Percentiles rank a stretch among this genome's conserved stretches.
Evolutionary conservation across 306 rosid genomes (phyloP).

Genomic region (Cicer bijugum): DNA sequence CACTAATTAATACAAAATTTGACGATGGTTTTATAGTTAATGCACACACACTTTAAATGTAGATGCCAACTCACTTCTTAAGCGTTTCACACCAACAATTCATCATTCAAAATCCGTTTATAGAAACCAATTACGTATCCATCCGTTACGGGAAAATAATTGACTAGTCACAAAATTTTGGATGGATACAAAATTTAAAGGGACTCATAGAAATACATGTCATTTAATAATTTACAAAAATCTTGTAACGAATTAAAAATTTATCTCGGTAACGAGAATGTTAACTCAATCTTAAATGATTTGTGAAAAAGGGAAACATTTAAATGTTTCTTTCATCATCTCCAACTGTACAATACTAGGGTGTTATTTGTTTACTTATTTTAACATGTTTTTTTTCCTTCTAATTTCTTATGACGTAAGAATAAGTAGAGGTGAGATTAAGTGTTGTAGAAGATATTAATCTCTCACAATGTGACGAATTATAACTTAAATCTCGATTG

Average conservation of each 20-base stretch:
- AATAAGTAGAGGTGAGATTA: too few relatives aligned
- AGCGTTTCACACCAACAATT: neutral
- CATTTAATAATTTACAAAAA: too few relatives aligned
- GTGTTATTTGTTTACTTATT: too few relatives aligned
- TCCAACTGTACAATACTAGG: neutral
- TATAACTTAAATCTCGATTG: too few relatives aligned
- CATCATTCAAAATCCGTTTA: neutral
- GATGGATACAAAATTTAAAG: too few relatives aligned
- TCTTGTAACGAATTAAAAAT: too few relatives aligned
- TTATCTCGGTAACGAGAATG: neutral
- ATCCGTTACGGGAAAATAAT: neutral
- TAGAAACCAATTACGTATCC: neutral
- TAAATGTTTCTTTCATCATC: neutral
- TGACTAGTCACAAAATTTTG: too few relatives aligned
- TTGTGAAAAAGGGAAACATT: neutral
- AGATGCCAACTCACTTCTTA: conserved; percentile 7
- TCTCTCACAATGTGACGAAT: too few relatives aligned
- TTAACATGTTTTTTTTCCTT: too few relatives aligned
- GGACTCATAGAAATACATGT: too few relatives aligned
- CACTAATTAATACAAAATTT: neutral
- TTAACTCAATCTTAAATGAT: conserved; percentile 14
- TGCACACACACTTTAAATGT: neutral
- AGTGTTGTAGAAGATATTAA: too few relatives aligned
- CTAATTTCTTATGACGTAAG: too few relatives aligned
- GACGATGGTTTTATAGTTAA: neutral